phyloP scores from a whole-genome alignment of 2,329 filamentous ascomycete species.

The Elsinoe fawcettii region DNA sequence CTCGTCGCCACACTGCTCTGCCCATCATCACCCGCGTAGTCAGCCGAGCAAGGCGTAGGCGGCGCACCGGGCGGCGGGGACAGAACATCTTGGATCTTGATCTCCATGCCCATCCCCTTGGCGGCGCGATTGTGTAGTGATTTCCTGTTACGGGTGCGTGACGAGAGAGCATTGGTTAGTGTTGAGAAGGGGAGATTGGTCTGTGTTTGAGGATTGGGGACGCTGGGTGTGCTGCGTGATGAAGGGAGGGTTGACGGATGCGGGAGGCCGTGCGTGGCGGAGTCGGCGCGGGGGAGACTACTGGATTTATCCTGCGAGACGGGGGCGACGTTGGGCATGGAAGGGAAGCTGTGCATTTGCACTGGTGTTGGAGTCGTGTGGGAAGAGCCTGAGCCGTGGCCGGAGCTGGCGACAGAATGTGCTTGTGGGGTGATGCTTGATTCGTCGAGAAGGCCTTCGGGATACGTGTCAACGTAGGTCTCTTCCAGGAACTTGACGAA shows the following conservation, averaged over 20 bases:
- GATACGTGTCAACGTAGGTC: constrained; percentile 25
- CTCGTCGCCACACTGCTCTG: background rate
- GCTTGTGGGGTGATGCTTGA: background rate
- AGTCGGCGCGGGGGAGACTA: background rate
- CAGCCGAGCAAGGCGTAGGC: background rate
- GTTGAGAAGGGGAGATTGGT: background rate
- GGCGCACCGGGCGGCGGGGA: background rate
- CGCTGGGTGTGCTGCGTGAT: background rate
- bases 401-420: background rate
- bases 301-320: background rate
- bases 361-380: background rate
- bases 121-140: background rate
- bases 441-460: background rate
- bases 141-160: background rate
- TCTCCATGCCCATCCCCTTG: constrained; percentile 4
- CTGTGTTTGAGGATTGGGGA: background rate
- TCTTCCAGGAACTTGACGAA: constrained; percentile 47
- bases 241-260: background rate
- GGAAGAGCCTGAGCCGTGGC: background rate
- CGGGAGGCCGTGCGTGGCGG: background rate
- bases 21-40: background rate
- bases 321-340: background rate
- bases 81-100: background rate
- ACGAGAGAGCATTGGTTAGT: background rate
- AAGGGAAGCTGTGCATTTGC: background rate